Evolutionary conservation across 805 yeast species (phyloP).

Genomic region (Ogataea populi-albae): DNA sequence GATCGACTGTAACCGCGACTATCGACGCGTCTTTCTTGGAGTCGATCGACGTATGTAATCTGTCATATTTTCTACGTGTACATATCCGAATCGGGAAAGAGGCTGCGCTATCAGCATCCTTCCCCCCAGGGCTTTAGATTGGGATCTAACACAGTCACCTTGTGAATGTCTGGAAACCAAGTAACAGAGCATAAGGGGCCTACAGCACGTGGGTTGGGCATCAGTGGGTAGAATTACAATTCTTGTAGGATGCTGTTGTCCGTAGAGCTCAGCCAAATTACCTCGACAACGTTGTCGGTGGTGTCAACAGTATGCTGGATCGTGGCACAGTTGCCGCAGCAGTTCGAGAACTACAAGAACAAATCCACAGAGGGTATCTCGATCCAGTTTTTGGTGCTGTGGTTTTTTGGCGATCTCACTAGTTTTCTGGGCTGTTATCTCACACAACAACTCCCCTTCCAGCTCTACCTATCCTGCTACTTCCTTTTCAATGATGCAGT

Average conservation of each 20-base stretch:
- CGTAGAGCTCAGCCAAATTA: constrained; percentile 6
- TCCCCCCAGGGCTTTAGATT: too few relatives aligned
- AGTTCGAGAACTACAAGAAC: constrained; percentile 29
- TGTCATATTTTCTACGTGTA: too few relatives aligned
- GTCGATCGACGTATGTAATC: too few relatives aligned
- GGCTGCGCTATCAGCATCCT: too few relatives aligned
- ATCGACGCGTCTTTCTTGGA: too few relatives aligned
- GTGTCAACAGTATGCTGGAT: constrained; percentile 35
- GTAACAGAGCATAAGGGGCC: too few relatives aligned
- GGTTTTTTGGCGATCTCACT: constrained; percentile 35
- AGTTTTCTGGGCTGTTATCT: constrained; percentile 64
- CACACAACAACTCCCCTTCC: constrained; percentile 80
- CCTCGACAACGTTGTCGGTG: constrained; percentile 24
- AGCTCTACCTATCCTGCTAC: constrained; percentile 66
- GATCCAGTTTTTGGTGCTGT: constrained; percentile 28
- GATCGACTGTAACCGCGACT: too few relatives aligned
- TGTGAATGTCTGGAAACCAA: too few relatives aligned
- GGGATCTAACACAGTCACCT: too few relatives aligned
- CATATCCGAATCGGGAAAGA: too few relatives aligned
- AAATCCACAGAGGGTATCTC: constrained; percentile 34
- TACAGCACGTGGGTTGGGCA: too few relatives aligned
- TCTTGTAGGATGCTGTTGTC: constrained; percentile 1
- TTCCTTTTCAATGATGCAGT: constrained; percentile 70
- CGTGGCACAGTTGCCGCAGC: constrained; percentile 37
- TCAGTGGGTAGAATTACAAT: too few relatives aligned